Evolutionary conservation across 164 flowering plant species (phyloP).

Genomic region (Taxillus chinensis): DNA sequence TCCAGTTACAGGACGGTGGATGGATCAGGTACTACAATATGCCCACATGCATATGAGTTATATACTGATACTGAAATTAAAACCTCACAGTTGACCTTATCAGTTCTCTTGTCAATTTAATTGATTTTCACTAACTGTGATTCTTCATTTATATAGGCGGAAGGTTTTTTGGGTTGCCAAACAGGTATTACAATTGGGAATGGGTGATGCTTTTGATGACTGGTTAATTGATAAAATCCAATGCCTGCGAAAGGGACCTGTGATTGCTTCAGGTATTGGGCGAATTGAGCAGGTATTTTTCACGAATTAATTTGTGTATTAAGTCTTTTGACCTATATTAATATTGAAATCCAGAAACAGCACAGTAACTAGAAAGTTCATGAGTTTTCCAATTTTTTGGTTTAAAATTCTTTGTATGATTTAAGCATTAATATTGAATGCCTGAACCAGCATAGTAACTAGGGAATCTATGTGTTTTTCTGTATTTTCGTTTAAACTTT

Average conservation of each 20-base stretch:
- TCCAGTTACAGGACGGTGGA: conserved; percentile 97
- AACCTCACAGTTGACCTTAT: background rate
- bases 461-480: background rate
- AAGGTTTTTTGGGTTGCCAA: conserved; percentile 97
- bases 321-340: too few relatives aligned
- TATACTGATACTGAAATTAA: background rate
- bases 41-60: background rate
- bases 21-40: conserved; percentile 77
- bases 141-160: conserved; percentile 38
- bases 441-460: too few relatives aligned
- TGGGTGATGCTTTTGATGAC: conserved; percentile 99
- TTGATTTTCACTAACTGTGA: conserved; percentile 4
- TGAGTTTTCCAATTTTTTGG: too few relatives aligned
- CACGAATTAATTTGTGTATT: too few relatives aligned
- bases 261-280: conserved; percentile 75
- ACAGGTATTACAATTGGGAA: conserved; percentile 94
- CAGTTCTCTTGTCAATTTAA: background rate
- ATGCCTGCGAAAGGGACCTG: conserved; percentile 72
- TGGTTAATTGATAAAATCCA: conserved; percentile 95
- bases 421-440: too few relatives aligned
- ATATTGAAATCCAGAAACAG: too few relatives aligned
- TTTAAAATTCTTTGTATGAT: too few relatives aligned
- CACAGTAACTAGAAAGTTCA: too few relatives aligned
- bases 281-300: conserved; percentile 69
- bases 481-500: too few relatives aligned